phyloP scores from a whole-genome alignment of 2,329 filamentous ascomycete genomes.

The Drechmeria coniospora region DNA sequence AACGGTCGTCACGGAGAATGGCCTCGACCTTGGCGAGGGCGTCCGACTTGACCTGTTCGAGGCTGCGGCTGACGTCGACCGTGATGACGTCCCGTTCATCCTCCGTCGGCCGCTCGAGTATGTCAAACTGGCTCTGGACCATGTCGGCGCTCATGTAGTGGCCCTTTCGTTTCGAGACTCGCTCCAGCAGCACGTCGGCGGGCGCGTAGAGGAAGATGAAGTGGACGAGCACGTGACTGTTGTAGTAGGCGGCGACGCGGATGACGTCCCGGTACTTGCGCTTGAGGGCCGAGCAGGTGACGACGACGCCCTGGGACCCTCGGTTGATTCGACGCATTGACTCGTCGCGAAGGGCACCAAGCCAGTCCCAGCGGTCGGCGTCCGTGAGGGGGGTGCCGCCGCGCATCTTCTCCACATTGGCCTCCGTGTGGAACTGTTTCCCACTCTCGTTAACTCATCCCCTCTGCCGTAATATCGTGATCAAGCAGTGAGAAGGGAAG shows the following conservation, averaged over 20 bases:
- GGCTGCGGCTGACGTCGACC: slow-evolving; percentile 48
- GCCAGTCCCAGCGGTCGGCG: slow-evolving; percentile 94
- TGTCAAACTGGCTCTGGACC: slow-evolving; percentile 83
- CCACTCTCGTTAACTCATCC: neutral
- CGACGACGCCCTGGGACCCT: slow-evolving; percentile 61
- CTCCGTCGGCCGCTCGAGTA: slow-evolving; percentile 63
- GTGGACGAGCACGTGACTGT: slow-evolving; percentile 61
- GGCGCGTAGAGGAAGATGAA: slow-evolving; percentile 81
- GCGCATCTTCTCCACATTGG: slow-evolving; percentile 87
- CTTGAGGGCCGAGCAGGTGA: slow-evolving; percentile 93
- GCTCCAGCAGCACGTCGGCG: slow-evolving; percentile 57
- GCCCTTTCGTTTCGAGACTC: slow-evolving; percentile 58
- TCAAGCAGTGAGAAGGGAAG: no score
- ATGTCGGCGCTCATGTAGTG: slow-evolving; percentile 96
- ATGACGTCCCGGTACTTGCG: slow-evolving; percentile 93
- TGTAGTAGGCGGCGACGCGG: slow-evolving; percentile 63
- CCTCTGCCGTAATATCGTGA: no score
- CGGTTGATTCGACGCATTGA: slow-evolving; percentile 38
- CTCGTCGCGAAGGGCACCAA: slow-evolving; percentile 60
- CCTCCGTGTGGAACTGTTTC: slow-evolving; percentile 53
- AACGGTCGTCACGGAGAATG: slow-evolving; percentile 24
- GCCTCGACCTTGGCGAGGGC: slow-evolving; percentile 41
- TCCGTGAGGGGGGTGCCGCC: slow-evolving; percentile 74
- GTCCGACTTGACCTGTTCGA: slow-evolving; percentile 44
- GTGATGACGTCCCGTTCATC: slow-evolving; percentile 59